Evolutionary conservation across 2,329 filamentous ascomycete species (phyloP), one percentile per base, ranked within the genome.

Genomic region (Fonsecaea pugnacius): DNA sequence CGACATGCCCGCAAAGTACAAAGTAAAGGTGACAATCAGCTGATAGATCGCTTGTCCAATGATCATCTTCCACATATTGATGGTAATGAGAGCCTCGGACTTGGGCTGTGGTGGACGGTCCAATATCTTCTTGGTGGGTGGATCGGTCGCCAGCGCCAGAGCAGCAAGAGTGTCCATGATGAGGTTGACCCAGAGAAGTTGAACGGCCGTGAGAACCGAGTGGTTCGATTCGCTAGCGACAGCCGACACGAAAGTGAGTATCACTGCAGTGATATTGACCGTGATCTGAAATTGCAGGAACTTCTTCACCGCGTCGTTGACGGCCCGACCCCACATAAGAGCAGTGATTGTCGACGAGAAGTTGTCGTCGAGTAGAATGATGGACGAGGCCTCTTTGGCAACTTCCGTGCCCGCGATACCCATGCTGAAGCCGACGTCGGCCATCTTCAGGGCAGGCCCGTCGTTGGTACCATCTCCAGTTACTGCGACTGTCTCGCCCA

Each of bases 41-140:
- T 98, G 93, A 77, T 95, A 98, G 63, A 96, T 83, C 1, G 92
- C 87, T 76, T 98, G 92, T 2, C 93, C 94, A 51, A 96, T 84
- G 67, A 98, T 97, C 94, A 98, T 98, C 83, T 98, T 98, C 94
- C 94, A 96, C 94, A 98, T 98, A 18, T 90, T 93, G 36, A 89
- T 82, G 1, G 92, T 96, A 71, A 98, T 95, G 5, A 94, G 81
- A 1, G 89, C 83, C 6, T 89, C 88, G 33, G 85, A 88, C 73
- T 92, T 92, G 2, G 87, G 84, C 64, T 91, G 87, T 1, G 91
- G 91, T 76, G 91, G 92, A 62, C 92, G 87, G 71, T 96, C 82
- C 57, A 96, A 80, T 30, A 96, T 89, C 70, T 87, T 90, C 58
- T 90, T 88, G 12, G 90, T 90, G 0, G 92, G 92, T n/a, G 92